Base-by-base conservation (phyloP, 805 yeast genomes). In the Starmerella vaccinii region DNA sequence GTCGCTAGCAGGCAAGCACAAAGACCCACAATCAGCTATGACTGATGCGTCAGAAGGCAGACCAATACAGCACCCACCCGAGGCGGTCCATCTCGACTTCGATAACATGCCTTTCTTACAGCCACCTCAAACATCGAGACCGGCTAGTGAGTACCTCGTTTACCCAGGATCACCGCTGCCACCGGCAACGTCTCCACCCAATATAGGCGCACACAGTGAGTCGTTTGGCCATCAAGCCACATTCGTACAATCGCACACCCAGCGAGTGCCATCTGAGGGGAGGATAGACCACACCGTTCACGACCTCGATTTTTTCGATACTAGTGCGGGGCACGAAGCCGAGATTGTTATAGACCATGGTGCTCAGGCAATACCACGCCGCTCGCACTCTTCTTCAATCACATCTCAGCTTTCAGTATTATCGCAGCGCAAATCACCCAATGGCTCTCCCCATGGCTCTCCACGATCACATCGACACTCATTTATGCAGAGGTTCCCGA, bases 21-120 rank as follows among this genome's bases (percentile, higher is more conserved):
- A 21, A n/a, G 18, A 19, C 15, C 4, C 8, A 19, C 13, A 35
- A 4, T 6, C 10, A 24, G 16, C 22, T 4, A 37, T 22, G 16
- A 37, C 13, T 8, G 26, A 37, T 26, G 12, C 26, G 15, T 26
- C 24, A 3, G 26, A 9, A 5, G 21, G 16, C 5, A 13, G 26
- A 12, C 40, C 26, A n/a, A 21, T 22, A 22, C n/a, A 21, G n/a
- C 24, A 16, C 23, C 30, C 35, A n/a, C 21, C 50, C 32, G 16
- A n/a, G 30, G 9, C 34, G 15, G 19, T 44, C 4, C 47, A 46
- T 2, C 46, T 50, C 7, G 53, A 54, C 30, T 38, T 54, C 18
- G 49, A 52, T n/a, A 41, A 46, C 10, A 52, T 54, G 49, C 57
- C 57, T 2, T 44, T 51, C n/a, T 21, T 54, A 32, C 24, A 43